phyloP scores from a whole-genome alignment of 75 land plant species.

The Chamaecyparis obtusa region DNA sequence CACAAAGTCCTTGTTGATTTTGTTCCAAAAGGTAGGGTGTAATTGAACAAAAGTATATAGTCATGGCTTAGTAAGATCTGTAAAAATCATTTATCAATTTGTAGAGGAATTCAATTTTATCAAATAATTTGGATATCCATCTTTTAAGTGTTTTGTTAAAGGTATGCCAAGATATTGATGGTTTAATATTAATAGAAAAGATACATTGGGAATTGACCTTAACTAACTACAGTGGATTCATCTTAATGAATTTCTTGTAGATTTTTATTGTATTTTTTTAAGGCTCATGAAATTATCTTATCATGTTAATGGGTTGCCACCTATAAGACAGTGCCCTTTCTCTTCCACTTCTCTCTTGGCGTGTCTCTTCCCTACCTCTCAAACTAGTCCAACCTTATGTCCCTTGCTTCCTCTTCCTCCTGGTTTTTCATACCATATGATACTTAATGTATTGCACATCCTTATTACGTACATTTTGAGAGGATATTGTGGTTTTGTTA shows the following conservation, averaged over 20 bases:
- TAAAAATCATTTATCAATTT: no score
- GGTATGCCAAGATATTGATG: neutral
- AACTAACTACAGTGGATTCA: neutral
- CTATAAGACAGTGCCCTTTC: no score
- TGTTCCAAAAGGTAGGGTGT: neutral
- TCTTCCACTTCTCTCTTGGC: no score
- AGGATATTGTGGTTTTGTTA: neutral
- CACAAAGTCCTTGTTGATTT: neutral
- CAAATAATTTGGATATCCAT: neutral
- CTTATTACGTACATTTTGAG: neutral
- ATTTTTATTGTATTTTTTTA: no score
- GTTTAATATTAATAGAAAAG: no score
- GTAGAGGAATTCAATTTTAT: neutral
- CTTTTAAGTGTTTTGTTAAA: neutral
- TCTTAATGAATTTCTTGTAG: neutral
- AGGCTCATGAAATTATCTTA: neutral
- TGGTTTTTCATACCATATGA: no score
- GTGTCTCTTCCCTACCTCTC: no score
- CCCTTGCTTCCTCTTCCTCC: no score
- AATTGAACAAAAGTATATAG: no score
- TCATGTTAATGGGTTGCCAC: neutral
- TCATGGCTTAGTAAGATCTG: no score
- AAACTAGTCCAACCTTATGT: no score
- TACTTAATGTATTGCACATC: no score
- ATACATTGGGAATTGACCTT: neutral